Conservation (phyloP, 2,329 filamentous ascomycete genomes). For the Chaetomiaceae sp. region DNA sequence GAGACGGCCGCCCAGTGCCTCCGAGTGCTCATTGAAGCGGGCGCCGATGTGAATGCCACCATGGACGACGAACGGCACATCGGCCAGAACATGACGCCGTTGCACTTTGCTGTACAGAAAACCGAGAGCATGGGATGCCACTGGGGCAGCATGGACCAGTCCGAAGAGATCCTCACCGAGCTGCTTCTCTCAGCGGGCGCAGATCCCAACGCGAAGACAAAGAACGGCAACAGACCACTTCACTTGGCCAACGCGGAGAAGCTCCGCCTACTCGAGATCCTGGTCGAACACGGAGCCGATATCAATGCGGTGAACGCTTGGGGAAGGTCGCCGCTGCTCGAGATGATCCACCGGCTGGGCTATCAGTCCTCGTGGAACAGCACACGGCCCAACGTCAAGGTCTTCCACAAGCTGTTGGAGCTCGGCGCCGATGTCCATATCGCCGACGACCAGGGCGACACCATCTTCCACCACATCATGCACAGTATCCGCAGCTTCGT, state of each 20-base stretch:
- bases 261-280: background rate
- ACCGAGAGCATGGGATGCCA: background rate
- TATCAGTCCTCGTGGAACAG: no score
- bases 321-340: background rate
- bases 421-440: background rate
- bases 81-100: slow-evolving; percentile 1
- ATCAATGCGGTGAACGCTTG: background rate
- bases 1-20: slow-evolving; percentile 2
- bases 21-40: slow-evolving; percentile 9
- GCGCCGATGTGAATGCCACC: slow-evolving; percentile 13
- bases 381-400: background rate
- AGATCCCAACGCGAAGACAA: slow-evolving; percentile 1
- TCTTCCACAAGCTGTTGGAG: background rate
- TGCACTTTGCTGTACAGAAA: slow-evolving; percentile 3
- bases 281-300: slow-evolving; percentile 9
- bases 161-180: background rate
- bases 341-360: background rate
- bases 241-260: slow-evolving; percentile 4
- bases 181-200: slow-evolving; percentile 5
- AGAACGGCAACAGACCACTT: background rate
- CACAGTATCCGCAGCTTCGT: background rate
- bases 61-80: background rate
- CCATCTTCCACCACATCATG: background rate
- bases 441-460: background rate
- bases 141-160: background rate